Conservation (phyloP, 2,329 filamentous ascomycete species). For the Alternaria gansuensis region DNA sequence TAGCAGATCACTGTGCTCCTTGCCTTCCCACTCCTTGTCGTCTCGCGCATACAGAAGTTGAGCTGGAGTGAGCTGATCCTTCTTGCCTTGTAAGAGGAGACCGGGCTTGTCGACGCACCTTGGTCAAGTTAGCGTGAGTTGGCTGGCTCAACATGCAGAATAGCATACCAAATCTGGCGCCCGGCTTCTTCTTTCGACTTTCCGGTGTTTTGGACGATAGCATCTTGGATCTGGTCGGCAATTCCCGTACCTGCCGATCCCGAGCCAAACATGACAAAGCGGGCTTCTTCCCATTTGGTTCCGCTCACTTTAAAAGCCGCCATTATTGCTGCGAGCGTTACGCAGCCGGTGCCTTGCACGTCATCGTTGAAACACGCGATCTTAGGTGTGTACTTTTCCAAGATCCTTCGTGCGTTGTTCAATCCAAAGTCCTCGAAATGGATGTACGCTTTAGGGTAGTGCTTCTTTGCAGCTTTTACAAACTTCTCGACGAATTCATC, state of each 20-base stretch:
- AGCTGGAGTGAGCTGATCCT: conserved; percentile 69
- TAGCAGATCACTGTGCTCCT: conserved; percentile 67
- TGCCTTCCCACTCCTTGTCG: conserved; percentile 69
- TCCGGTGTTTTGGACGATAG: conserved; percentile 73
- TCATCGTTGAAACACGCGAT: conserved; percentile 92
- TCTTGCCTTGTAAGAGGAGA: conserved; percentile 71
- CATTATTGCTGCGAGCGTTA: conserved; percentile 83
- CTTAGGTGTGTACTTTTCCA: conserved; percentile 76
- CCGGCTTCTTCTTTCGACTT: conserved; percentile 77
- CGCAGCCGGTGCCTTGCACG: conserved; percentile 87
- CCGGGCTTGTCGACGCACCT: conserved; percentile 86
- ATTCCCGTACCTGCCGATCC: conserved; percentile 87
- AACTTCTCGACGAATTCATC: conserved; percentile 81
- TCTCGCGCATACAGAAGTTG: conserved; percentile 74
- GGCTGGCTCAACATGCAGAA: too few species aligned
- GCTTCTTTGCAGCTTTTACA: conserved; percentile 70
- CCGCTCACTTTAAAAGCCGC: conserved; percentile 75
- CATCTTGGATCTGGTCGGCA: conserved; percentile 82
- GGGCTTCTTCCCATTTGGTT: conserved; percentile 71
- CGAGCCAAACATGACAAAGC: conserved; percentile 79
- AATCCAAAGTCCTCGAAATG: conserved; percentile 92
- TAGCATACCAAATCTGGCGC: conserved; percentile 75
- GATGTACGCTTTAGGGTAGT: conserved; percentile 82
- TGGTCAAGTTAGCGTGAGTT: conserved; percentile 19
- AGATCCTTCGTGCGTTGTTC: conserved; percentile 75